A percentile compares a stretch with the other conserved stretches of the same genome.
Conservation (phyloP, 83 land plant genomes). For the Diphasiastrum complanatum region DNA sequence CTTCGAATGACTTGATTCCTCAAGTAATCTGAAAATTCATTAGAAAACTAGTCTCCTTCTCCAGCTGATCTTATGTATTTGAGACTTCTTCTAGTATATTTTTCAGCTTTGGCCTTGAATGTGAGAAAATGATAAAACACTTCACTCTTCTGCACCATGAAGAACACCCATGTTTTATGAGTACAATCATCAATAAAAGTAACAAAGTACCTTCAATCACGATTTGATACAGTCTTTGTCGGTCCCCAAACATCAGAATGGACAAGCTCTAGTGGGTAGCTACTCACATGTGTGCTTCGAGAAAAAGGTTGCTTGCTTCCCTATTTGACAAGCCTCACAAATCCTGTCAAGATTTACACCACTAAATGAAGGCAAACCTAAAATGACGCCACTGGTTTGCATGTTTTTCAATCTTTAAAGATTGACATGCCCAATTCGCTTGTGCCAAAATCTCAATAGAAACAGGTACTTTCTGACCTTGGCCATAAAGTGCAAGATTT, state of each 20-base stretch:
- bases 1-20: conserved; percentile 3
- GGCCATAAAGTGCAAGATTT: background rate
- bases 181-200: conserved; percentile 30
- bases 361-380: background rate
- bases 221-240: background rate
- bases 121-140: conserved; percentile 19
- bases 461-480: background rate
- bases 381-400: background rate
- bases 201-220: conserved; percentile 5
- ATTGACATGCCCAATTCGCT: conserved; percentile 2
- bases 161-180: conserved; percentile 28
- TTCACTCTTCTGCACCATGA: conserved; percentile 23
- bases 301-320: background rate
- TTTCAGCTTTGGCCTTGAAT: conserved; percentile 25
- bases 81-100: conserved; percentile 2
- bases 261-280: background rate
- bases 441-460: background rate
- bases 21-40: conserved; percentile 22
- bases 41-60: conserved; percentile 25
- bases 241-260: conserved; percentile 11
- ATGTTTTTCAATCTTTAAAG: background rate
- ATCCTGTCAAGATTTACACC: background rate
- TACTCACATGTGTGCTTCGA: background rate
- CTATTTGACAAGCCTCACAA: background rate
- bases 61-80: conserved; percentile 17